Evolutionary conservation across 139 green algal genomes (phyloP).

Genomic region (Chlorella ohadii): DNA sequence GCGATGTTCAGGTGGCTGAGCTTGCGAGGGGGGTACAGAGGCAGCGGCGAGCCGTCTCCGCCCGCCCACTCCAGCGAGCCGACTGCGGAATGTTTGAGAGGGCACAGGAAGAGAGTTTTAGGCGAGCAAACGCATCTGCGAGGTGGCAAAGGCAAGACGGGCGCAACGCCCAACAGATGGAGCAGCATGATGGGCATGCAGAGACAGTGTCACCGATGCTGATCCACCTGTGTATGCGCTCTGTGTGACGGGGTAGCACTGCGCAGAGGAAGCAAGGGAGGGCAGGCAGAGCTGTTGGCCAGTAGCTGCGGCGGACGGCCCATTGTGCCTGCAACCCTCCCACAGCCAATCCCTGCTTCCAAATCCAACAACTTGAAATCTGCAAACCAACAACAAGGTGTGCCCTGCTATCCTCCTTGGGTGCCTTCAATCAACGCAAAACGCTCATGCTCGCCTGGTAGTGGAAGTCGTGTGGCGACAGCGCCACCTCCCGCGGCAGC

Average conservation of each 20-base stretch:
- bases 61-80: not conserved
- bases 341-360: no score
- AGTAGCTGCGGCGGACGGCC: no score
- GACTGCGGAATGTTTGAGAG: not conserved
- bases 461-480: slow-evolving; percentile 15
- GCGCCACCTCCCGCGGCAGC: not conserved
- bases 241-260: not conserved
- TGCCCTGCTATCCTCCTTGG: no score
- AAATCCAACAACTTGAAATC: no score
- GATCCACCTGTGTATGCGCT: not conserved
- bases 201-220: not conserved
- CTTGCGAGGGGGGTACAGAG: not conserved
- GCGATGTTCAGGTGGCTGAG: slow-evolving; percentile 4
- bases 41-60: slow-evolving; percentile 2
- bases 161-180: no score
- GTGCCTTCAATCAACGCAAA: no score
- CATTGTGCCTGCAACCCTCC: no score
- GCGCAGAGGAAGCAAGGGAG: no score
- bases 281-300: no score
- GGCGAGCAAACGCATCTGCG: no score
- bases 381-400: no score
- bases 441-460: not conserved
- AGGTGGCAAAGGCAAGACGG: not conserved
- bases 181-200: not conserved
- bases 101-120: not conserved